Conservation (phyloP, 1,284 basidiomycete species). For the Malassezia sympodialis region DNA sequence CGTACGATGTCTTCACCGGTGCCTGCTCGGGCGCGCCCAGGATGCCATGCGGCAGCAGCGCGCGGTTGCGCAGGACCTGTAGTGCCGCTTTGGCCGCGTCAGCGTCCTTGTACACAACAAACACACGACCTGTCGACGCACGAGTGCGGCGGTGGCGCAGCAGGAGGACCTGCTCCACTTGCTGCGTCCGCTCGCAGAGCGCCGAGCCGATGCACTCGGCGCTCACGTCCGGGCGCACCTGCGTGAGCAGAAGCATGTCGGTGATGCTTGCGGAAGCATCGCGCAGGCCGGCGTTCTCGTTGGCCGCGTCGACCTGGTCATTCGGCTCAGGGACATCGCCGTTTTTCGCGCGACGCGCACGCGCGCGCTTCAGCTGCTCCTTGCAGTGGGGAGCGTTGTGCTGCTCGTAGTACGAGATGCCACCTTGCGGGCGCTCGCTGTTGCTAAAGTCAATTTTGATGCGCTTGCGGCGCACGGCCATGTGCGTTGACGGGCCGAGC, state of each 20-base stretch:
- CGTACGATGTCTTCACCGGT: conserved; percentile 7
- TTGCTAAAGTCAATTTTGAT: conserved; percentile 19
- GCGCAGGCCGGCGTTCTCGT: conserved; percentile 16
- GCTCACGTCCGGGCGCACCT: neutral
- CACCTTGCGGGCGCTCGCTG: conserved; percentile 18
- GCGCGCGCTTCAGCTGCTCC: conserved; percentile 12
- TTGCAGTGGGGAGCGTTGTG: conserved; percentile 18
- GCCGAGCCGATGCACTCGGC: conserved; percentile 5
- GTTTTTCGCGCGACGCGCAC: conserved; percentile 4
- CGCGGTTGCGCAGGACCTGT: conserved; percentile 1
- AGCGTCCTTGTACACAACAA: conserved; percentile 3
- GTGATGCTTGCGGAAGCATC: conserved; percentile 10
- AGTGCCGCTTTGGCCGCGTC: conserved; percentile 9
- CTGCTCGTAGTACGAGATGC: conserved; percentile 19
- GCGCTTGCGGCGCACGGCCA: conserved; percentile 12
- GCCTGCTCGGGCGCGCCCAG: neutral
- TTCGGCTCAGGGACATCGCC: neutral
- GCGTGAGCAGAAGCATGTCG: conserved; percentile 13
- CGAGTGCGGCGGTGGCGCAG: conserved; percentile 8
- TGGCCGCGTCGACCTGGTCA: neutral
- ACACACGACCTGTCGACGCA: neutral
- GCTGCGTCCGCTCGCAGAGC: neutral
- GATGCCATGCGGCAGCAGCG: neutral
- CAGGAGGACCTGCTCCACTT: conserved; percentile 9
- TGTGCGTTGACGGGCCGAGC: conserved; percentile 8